These are phyloP conservation scores for Ustilago lituana DNA, from an alignment of 1,284 basidiomycete genomes.

Conservation along the genomic window DNA sequence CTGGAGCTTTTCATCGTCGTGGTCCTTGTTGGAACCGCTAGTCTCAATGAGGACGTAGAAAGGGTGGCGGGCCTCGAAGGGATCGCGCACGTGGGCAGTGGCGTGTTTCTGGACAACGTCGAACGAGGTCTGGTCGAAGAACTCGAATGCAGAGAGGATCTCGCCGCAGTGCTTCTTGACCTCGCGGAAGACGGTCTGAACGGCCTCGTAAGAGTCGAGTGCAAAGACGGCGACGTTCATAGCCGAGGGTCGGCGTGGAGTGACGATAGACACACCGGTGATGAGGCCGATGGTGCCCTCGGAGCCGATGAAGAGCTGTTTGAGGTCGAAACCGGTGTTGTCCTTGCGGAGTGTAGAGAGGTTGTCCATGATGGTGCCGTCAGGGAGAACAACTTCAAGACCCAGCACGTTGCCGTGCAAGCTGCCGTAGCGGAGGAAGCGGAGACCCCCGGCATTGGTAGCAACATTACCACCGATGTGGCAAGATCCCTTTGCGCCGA, in stretches of 20 bases:
- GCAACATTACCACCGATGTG: constrained; percentile 98
- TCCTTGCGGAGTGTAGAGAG: constrained; percentile 81
- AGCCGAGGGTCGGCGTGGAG: constrained; percentile 80
- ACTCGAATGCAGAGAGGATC: constrained; percentile 97
- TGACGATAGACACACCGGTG: constrained; percentile 92
- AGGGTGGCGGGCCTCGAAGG: constrained; percentile 60
- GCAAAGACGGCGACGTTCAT: constrained; percentile 73
- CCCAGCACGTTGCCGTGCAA: constrained; percentile 94
- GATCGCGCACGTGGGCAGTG: constrained; percentile 71
- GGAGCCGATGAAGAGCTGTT: constrained; percentile 97
- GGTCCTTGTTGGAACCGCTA: constrained; percentile 89
- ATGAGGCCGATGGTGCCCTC: constrained; percentile 96
- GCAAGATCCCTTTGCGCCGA: constrained; percentile 98
- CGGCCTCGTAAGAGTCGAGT: constrained; percentile 71
- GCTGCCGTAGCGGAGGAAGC: constrained; percentile 92
- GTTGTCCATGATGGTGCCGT: constrained; percentile 77
- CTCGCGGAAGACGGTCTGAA: constrained; percentile 72
- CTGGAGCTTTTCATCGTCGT: constrained; percentile 96
- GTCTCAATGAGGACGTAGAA: constrained; percentile 90
- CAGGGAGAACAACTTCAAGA: constrained; percentile 94
- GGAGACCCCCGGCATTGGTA: constrained; percentile 95
- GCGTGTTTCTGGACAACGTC: constrained; percentile 74
- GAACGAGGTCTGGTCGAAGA: constrained; percentile 88
- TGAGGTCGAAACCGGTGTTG: constrained; percentile 99
- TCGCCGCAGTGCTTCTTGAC: constrained; percentile 82